phyloP scores from a whole-genome alignment of 192 early-diverging fungal species.

The Backusella mclennaniae region DNA sequence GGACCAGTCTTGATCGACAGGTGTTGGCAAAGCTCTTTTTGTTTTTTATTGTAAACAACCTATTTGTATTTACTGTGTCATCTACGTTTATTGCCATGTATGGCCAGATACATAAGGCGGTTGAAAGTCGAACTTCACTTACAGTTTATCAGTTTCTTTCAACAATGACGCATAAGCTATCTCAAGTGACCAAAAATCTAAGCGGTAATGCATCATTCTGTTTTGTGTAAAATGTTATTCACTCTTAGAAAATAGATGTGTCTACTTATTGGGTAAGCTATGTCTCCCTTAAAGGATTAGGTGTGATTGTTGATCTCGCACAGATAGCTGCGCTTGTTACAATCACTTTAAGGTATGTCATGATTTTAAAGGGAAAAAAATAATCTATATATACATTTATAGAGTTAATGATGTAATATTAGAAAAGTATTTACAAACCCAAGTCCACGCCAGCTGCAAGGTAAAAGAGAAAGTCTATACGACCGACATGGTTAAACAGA shows the following conservation, averaged over 20 bases:
- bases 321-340: slow-evolving; percentile 58
- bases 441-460: slow-evolving; percentile 67
- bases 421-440: slow-evolving; percentile 59
- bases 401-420: neutral
- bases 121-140: neutral
- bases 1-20: slow-evolving; percentile 66
- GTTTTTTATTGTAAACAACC: slow-evolving; percentile 73
- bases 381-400: neutral
- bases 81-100: slow-evolving; percentile 36
- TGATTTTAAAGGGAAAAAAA: neutral
- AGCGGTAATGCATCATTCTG: slow-evolving; percentile 7
- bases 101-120: slow-evolving; percentile 18
- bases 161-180: slow-evolving; percentile 16
- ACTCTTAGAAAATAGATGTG: slow-evolving; percentile 28
- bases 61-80: slow-evolving; percentile 61
- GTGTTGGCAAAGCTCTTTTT: slow-evolving; percentile 71
- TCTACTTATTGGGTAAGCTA: slow-evolving; percentile 76
- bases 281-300: slow-evolving; percentile 62
- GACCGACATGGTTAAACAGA: neutral
- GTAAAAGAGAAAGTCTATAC: slow-evolving; percentile 8
- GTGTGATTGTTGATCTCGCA: slow-evolving; percentile 68
- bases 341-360: slow-evolving; percentile 30
- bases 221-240: neutral
- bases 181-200: slow-evolving; percentile 22
- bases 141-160: slow-evolving; percentile 9